These are phyloP conservation scores for Xylariaceae sp. DNA, from an alignment of 2,329 filamentous ascomycete genomes.

Conservation along the genomic window DNA sequence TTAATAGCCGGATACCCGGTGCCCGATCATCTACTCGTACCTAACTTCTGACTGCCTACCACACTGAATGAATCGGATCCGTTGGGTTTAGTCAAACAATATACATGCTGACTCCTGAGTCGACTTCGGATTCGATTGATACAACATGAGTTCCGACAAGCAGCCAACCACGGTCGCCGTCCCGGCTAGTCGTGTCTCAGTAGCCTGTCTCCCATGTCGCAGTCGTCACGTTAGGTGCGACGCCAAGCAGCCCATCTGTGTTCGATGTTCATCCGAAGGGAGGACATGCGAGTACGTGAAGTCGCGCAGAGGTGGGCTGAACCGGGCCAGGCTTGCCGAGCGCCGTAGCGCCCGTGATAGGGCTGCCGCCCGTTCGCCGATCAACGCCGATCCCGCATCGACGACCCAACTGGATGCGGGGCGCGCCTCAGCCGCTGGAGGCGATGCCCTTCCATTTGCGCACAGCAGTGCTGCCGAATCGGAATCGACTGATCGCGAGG, in stretches of 20 bases:
- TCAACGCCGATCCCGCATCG: slow-evolving; percentile 9
- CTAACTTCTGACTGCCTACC: too few species aligned
- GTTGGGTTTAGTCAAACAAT: neutral
- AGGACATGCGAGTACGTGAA: slow-evolving; percentile 22
- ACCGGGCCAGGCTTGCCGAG: slow-evolving; percentile 15
- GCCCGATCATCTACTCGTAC: too few species aligned
- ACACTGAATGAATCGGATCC: neutral
- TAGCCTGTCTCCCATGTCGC: slow-evolving; percentile 21
- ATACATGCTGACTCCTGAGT: neutral
- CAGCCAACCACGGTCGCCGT: neutral
- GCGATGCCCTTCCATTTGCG: neutral
- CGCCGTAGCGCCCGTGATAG: slow-evolving; percentile 13
- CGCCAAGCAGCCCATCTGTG: slow-evolving; percentile 16
- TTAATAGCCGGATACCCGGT: too few species aligned
- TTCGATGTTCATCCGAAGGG: slow-evolving; percentile 18
- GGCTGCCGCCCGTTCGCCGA: slow-evolving; percentile 9
- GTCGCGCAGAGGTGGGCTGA: slow-evolving; percentile 19
- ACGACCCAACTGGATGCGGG: neutral
- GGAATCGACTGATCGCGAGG: slow-evolving; percentile 5
- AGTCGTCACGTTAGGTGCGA: slow-evolving; percentile 20
- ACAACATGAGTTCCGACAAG: slow-evolving; percentile 11
- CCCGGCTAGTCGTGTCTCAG: slow-evolving; percentile 14
- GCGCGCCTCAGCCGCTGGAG: neutral
- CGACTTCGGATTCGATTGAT: neutral
- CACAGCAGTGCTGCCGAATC: slow-evolving; percentile 6